Percentiles rank a stretch among this genome's conserved stretches.
These are phyloP conservation scores for Bertia moriformis DNA, from an alignment of 2,329 filamentous ascomycete genomes.

Conservation along the genomic window DNA sequence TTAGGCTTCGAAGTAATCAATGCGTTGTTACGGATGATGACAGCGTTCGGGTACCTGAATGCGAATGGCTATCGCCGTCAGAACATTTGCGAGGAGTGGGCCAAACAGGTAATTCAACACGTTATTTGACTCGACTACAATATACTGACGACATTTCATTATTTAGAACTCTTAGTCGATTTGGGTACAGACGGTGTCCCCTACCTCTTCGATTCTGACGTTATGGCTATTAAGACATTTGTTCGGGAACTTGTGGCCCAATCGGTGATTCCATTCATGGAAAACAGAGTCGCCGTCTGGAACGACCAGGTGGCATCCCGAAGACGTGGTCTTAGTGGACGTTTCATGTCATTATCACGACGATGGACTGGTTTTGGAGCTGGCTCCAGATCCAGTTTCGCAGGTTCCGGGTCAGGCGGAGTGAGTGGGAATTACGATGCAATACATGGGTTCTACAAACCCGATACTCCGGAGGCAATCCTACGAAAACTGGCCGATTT, in stretches of 20 bases:
- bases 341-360: conserved; percentile 55
- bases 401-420: conserved; percentile 23
- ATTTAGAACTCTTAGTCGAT: not conserved
- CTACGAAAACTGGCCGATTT: conserved; percentile 56
- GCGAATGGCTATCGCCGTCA: conserved; percentile 48
- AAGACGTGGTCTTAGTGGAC: conserved; percentile 48
- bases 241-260: conserved; percentile 55
- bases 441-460: conserved; percentile 43
- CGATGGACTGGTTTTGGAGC: conserved; percentile 32
- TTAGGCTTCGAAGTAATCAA: conserved; percentile 45
- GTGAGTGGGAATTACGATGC: conserved; percentile 41
- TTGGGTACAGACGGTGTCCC: conserved; percentile 23
- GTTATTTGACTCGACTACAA: too few species aligned
- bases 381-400: conserved; percentile 28
- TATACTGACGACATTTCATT: too few species aligned
- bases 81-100: conserved; percentile 45
- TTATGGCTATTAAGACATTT: conserved; percentile 44
- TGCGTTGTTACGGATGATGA: conserved; percentile 53
- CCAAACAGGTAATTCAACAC: conserved; percentile 14
- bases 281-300: conserved; percentile 49
- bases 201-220: conserved; percentile 51
- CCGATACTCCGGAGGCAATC: conserved; percentile 46
- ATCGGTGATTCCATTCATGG: conserved; percentile 56
- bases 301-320: conserved; percentile 57
- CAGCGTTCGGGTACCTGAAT: conserved; percentile 38